Evolutionary conservation across 2,329 filamentous ascomycete species (phyloP).

Genomic region (Coniochaeta sp.): DNA sequence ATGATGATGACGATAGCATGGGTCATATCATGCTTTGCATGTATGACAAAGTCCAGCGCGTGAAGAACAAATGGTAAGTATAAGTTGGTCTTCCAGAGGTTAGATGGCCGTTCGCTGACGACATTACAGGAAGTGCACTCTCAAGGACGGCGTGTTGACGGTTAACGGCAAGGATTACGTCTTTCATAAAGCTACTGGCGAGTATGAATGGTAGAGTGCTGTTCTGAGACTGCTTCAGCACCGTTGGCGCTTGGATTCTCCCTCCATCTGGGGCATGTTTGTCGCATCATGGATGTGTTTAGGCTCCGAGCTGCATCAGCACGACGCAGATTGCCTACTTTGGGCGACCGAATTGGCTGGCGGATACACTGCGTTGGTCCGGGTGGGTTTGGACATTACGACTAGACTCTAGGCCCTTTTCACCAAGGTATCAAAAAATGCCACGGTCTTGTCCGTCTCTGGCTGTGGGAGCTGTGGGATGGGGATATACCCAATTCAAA

Average conservation of each 20-base stretch:
- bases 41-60: slow-evolving; percentile 97
- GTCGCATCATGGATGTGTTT: neutral
- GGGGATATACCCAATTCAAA: neutral
- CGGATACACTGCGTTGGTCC: neutral
- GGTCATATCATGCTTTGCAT: slow-evolving; percentile 96
- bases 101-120: slow-evolving; percentile 9
- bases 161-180: slow-evolving; percentile 94
- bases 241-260: neutral
- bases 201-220: slow-evolving; percentile 81
- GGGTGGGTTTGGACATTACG: neutral
- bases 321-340: neutral
- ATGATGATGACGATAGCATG: slow-evolving; percentile 77
- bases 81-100: slow-evolving; percentile 25
- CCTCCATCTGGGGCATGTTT: neutral
- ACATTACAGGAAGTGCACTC: slow-evolving; percentile 76
- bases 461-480: too few species aligned
- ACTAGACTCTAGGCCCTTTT: neutral
- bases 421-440: neutral
- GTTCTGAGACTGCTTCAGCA: neutral
- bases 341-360: neutral
- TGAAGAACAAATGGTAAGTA: slow-evolving; percentile 94
- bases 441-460: neutral
- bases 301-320: neutral
- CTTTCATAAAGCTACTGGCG: slow-evolving; percentile 94
- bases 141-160: slow-evolving; percentile 93